Base-by-base conservation (phyloP, 768 basidiomycete species). In the Tulasnella sp. region DNA sequence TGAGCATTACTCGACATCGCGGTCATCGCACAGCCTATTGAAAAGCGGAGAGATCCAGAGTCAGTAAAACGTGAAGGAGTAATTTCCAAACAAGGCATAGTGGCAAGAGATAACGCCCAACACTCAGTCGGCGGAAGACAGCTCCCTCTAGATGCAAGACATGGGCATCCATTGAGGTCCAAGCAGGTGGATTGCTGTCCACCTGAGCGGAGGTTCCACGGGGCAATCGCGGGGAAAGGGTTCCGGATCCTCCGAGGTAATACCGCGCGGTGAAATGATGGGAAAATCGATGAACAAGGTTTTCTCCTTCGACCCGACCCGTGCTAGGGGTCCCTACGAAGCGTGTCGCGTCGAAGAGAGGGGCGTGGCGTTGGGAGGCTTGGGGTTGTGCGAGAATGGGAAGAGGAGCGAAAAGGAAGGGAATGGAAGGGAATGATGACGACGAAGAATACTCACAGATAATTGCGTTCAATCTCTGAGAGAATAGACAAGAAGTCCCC, bases 401-500 rank as follows among this genome's bases (percentile, higher is more conserved):
- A 64, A 78, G 76, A 50, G 34, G 24, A 40, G 31, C 37, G 60
- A 22, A 37, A 24, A 41, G 22, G 60, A 72, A 60, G 77, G 69
- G 48, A 34, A 74, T 31, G 72, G 31, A 72, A 60, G 77, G 69
- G 48, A 34, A 74, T 31, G 72, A 31, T 46, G 31, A 80, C 28
- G 46, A 44, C 44, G 41, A 48, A 46, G 28, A 80, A 58, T 24
- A 80, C 82, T 64, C 64, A 82, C 76, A 94, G 86, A 88, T 97
- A 97, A 86, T 96, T 94, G 82, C 93, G 89, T 84, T 97, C 96
- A 83, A 97, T 96, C 87, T 97, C 96, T 50, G 93, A 94, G 69
- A 97, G 86, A 82, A 97, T 96, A 76, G 93, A 94, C 40, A 97
- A 87, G 86, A 97, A 97, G 87, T 97, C 96, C 94, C 94, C 95